phyloP scores from a whole-genome alignment of 495 filamentous ascomycete species.

The Pseudotulostoma volvatum region DNA sequence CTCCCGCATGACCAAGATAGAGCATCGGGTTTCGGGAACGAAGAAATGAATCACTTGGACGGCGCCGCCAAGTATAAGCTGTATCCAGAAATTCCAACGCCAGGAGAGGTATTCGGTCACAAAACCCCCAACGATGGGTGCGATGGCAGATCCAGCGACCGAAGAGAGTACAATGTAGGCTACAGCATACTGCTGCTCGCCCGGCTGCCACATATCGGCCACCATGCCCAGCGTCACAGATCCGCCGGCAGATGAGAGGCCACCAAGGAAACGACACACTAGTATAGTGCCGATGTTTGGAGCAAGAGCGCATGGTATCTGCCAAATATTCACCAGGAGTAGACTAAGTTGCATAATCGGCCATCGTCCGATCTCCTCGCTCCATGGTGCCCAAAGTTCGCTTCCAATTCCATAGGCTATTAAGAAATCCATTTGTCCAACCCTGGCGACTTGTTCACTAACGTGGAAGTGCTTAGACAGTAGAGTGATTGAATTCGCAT shows the following conservation, averaged over 20 bases:
- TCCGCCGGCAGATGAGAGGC: conserved; percentile 51
- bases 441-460: conserved; percentile 38
- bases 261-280: conserved; percentile 42
- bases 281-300: conserved; percentile 46
- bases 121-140: conserved; percentile 62
- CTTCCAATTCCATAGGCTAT: conserved; percentile 54
- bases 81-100: conserved; percentile 60
- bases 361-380: conserved; percentile 49
- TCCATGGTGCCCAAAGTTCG: conserved; percentile 61
- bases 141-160: conserved; percentile 50
- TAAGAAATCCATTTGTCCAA: conserved; percentile 48
- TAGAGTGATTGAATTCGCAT: conserved; percentile 39
- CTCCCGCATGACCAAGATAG: conserved; percentile 42
- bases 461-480: conserved; percentile 41
- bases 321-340: conserved; percentile 48
- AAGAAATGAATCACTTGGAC: conserved; percentile 48
- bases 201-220: conserved; percentile 51
- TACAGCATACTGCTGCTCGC: conserved; percentile 39
- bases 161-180: conserved; percentile 53
- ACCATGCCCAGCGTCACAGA: conserved; percentile 60
- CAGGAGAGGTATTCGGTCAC: conserved; percentile 40
- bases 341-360: conserved; percentile 45
- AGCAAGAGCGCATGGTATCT: conserved; percentile 45
- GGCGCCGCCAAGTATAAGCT: conserved; percentile 47
- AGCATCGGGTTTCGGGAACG: conserved; percentile 50